Evolutionary conservation across 2,329 filamentous ascomycete species (phyloP), one percentile per base, ranked within the genome.

Genomic region (Fusarium begoniae): DNA sequence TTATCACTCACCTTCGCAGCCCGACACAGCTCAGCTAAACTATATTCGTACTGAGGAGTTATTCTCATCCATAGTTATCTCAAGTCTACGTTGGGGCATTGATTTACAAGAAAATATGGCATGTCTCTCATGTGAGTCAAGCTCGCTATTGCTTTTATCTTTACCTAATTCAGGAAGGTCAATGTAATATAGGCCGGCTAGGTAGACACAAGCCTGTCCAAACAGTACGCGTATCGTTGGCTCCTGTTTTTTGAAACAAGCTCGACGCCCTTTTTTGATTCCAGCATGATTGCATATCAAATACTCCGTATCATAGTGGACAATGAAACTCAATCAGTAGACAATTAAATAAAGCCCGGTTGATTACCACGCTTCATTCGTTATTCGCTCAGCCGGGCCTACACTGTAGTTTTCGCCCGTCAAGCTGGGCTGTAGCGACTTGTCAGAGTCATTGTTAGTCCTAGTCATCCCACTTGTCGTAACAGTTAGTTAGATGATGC

Each of bases 171-270:
- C 11, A 12, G 11, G 45, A 30, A 45, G 15, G 2, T 8, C 6
- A 10, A 12, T 18, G 15, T 12, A 15, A 14, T 32, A 5, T 13
- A 32, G 12, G 35, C 35, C 9, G 14, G 35, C 35, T 37, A 17
- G 17, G 35, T 5, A 15, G 15, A 14, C 14, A 15, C 8, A 3
- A 35, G 32, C 6, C 15, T 35, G 2, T 15, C 6, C 0, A 22
- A 3, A 14, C 38, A 22, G 12, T 8, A 22, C 1, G 1, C 7
- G 1, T 5, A n/a, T 2, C 8, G 4, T 41, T 14, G 1, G 13
- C 8, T 41, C 20, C 12, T 14, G 7, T 7, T 9, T 22, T 41
- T 1, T 13, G 7, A 15, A 41, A 37, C 35, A 17, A 7, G 14
- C 15, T 7, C 3, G 24, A 17, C 9, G n/a, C 41, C 15, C 6